These are phyloP conservation scores for Nepenthes alata DNA, from an alignment of 179 eudicot genomes.

Conservation along the genomic window DNA sequence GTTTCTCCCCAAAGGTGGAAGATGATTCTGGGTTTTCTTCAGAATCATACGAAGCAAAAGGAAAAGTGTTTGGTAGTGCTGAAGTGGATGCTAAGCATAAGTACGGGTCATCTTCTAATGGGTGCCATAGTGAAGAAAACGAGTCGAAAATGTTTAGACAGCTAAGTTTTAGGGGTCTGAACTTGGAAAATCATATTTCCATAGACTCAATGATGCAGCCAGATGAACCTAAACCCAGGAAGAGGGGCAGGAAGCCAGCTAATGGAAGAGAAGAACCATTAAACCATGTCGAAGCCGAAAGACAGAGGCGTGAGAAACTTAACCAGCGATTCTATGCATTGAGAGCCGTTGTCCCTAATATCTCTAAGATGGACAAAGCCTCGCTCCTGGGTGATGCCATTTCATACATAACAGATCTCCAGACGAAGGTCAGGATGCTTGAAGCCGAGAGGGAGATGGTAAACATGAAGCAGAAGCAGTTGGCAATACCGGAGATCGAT, in stretches of 20 bases:
- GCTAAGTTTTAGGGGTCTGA: slow-evolving; percentile 26
- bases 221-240: slow-evolving; percentile 51
- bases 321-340: slow-evolving; percentile 76
- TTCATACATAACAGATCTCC: slow-evolving; percentile 65
- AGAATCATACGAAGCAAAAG: slow-evolving; percentile 35
- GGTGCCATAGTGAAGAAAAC: slow-evolving; percentile 27
- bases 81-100: slow-evolving; percentile 25
- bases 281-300: slow-evolving; percentile 76
- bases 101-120: slow-evolving; percentile 62
- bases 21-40: slow-evolving; percentile 40
- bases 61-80: slow-evolving; percentile 17
- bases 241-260: slow-evolving; percentile 74
- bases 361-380: slow-evolving; percentile 84
- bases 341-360: slow-evolving; percentile 77
- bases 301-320: slow-evolving; percentile 80
- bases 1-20: slow-evolving; percentile 66
- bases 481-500: slow-evolving; percentile 40
- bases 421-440: slow-evolving; percentile 42
- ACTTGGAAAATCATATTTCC: slow-evolving; percentile 20
- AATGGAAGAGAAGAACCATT: slow-evolving; percentile 69
- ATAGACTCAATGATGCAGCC: slow-evolving; percentile 18
- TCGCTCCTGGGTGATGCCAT: slow-evolving; percentile 78
- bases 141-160: slow-evolving; percentile 42
- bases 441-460: slow-evolving; percentile 49
- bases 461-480: slow-evolving; percentile 22